These are phyloP conservation scores for Wakefieldia striispora DNA, from an alignment of 768 basidiomycete species.

Conservation along the genomic window DNA sequence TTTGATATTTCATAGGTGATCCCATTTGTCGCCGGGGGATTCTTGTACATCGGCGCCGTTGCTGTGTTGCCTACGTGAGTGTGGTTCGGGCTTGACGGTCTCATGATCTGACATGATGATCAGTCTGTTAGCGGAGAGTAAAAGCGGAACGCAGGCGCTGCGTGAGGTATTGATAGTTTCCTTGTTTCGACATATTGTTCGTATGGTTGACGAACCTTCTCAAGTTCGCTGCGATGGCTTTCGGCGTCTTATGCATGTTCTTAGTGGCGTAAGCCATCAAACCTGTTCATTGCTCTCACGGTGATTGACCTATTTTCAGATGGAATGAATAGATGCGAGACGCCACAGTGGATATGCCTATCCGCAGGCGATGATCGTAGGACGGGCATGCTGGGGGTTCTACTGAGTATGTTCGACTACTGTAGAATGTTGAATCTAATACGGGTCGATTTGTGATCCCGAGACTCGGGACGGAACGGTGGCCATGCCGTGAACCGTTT, in stretches of 20 bases:
- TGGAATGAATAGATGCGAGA: conserved; percentile 68
- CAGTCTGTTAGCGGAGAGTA: conserved; percentile 84
- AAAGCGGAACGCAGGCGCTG: conserved; percentile 83
- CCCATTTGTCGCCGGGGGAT: conserved; percentile 87
- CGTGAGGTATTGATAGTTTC: conserved; percentile 61
- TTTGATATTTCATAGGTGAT: conserved; percentile 56
- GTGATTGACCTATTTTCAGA: conserved; percentile 36
- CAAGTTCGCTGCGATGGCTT: conserved; percentile 88
- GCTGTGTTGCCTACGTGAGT: conserved; percentile 87
- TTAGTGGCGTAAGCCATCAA: conserved; percentile 74
- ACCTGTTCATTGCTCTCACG: conserved; percentile 20
- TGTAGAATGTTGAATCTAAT: neutral
- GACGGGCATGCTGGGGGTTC: neutral
- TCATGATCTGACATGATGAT: conserved; percentile 15
- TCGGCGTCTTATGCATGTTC: conserved; percentile 92
- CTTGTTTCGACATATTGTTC: conserved; percentile 12
- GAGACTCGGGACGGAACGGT: conserved; percentile 5
- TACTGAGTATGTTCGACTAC: conserved; percentile 10
- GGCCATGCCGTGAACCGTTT: conserved; percentile 28
- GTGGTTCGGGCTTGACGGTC: conserved; percentile 3
- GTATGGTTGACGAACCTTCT: conserved; percentile 22
- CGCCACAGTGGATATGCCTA: conserved; percentile 2
- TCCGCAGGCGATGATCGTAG: neutral
- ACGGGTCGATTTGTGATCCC: neutral
- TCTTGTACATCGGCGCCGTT: conserved; percentile 91